phyloP scores from a whole-genome alignment of 2,329 filamentous ascomycete species.

The Neoascochyta sp. region DNA sequence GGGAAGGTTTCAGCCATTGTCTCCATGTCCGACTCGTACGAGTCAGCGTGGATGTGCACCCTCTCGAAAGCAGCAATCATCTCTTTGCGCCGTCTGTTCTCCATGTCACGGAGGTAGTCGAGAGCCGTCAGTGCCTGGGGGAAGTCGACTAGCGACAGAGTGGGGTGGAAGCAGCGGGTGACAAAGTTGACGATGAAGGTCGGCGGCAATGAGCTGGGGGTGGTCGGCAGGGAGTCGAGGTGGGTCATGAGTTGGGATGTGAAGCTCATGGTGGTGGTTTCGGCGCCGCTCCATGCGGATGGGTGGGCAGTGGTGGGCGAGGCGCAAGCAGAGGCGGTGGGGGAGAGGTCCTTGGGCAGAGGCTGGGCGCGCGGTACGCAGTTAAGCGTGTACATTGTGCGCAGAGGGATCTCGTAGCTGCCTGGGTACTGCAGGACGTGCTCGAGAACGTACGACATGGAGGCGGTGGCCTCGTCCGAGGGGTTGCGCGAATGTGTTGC shows the following conservation, averaged over 20 bases:
- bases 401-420: slow-evolving; percentile 62
- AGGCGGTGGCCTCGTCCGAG: slow-evolving; percentile 35
- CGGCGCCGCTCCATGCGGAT: slow-evolving; percentile 34
- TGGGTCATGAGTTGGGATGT: slow-evolving; percentile 53
- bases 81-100: slow-evolving; percentile 58
- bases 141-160: slow-evolving; percentile 59
- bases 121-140: slow-evolving; percentile 62
- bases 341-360: slow-evolving; percentile 27
- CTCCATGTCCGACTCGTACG: slow-evolving; percentile 46
- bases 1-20: slow-evolving; percentile 52
- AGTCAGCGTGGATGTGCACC: slow-evolving; percentile 51
- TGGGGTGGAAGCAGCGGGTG: slow-evolving; percentile 55
- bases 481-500: slow-evolving; percentile 37
- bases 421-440: slow-evolving; percentile 57
- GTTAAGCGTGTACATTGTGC: slow-evolving; percentile 66
- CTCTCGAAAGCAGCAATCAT: slow-evolving; percentile 53
- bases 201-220: slow-evolving; percentile 60
- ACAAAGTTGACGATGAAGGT: slow-evolving; percentile 62
- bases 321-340: slow-evolving; percentile 34
- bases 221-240: slow-evolving; percentile 55
- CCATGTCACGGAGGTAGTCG: slow-evolving; percentile 63
- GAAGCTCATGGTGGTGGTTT: slow-evolving; percentile 45
- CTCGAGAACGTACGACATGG: slow-evolving; percentile 39
- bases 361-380: slow-evolving; percentile 51
- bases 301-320: slow-evolving; percentile 26